A percentile compares a stretch with the other conserved stretches of the same genome.
phyloP scores from a whole-genome alignment of 129 eudicot genomes.

The Centella asiatica region DNA sequence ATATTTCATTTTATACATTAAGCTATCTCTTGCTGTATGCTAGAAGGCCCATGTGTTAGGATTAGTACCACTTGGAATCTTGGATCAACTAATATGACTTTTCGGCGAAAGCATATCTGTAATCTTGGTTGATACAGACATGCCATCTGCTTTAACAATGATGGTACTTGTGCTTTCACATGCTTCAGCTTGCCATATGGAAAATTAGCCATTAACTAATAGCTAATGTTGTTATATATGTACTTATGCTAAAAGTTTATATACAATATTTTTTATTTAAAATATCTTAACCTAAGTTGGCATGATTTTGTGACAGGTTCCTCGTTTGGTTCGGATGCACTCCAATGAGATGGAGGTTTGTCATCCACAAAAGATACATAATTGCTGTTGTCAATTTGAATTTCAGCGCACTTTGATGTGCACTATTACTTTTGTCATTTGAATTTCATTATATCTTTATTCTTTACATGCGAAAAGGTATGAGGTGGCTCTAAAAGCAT shows the following conservation, averaged over 20 bases:
- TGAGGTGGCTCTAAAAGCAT: not conserved
- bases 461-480: too few species aligned
- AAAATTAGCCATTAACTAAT: not conserved
- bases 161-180: not conserved
- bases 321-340: slow-evolving; percentile 96
- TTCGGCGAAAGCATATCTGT: too few species aligned
- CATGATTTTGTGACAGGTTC: slow-evolving; percentile 48
- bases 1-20: too few species aligned
- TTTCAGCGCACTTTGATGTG: too few species aligned
- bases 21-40: not conserved
- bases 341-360: slow-evolving; percentile 97
- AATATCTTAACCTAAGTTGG: not conserved
- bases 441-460: too few species aligned
- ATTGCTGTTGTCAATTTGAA: not conserved
- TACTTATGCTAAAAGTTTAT: not conserved
- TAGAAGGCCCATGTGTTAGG: not conserved
- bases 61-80: not conserved
- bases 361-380: not conserved
- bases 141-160: not conserved
- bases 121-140: too few species aligned
- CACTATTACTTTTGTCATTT: too few species aligned
- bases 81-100: too few species aligned
- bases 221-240: not conserved
- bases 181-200: not conserved
- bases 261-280: not conserved